phyloP scores from a whole-genome alignment of 148 eudicot species.

The Chenopodium suecicum region DNA sequence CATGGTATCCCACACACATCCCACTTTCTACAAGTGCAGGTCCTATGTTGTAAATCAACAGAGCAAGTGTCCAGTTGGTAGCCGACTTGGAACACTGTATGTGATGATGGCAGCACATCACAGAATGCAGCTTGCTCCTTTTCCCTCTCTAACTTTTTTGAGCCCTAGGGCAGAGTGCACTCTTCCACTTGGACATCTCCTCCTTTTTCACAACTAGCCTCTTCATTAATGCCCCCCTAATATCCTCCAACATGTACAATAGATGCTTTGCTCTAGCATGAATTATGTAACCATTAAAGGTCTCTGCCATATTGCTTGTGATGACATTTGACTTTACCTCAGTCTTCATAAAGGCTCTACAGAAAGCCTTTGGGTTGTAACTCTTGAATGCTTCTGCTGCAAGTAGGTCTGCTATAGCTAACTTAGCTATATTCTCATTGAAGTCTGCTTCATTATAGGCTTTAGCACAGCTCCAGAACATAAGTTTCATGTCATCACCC shows the following conservation, averaged over 20 bases:
- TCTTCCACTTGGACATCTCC: neutral
- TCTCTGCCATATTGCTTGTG: neutral
- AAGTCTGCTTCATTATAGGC: neutral
- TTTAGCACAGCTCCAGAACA: neutral
- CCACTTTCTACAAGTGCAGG: slow-evolving; percentile 1
- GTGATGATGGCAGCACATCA: neutral
- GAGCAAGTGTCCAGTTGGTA: neutral
- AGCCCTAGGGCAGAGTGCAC: neutral
- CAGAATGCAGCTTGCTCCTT: neutral
- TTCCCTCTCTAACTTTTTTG: neutral
- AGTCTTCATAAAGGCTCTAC: neutral
- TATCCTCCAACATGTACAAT: neutral
- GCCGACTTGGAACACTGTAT: neutral
- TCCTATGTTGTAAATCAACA: neutral
- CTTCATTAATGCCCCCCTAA: neutral
- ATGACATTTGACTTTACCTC: neutral
- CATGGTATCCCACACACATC: neutral
- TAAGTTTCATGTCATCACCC: neutral
- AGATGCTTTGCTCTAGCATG: neutral
- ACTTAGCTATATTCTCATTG: neutral
- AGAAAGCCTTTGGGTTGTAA: neutral
- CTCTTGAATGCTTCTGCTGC: neutral
- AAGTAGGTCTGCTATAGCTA: neutral
- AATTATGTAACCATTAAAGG: neutral
- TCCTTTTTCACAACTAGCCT: neutral